Conservation (phyloP, 1,139 yeast genomes). For the Debaryomycetaceae sp. region DNA sequence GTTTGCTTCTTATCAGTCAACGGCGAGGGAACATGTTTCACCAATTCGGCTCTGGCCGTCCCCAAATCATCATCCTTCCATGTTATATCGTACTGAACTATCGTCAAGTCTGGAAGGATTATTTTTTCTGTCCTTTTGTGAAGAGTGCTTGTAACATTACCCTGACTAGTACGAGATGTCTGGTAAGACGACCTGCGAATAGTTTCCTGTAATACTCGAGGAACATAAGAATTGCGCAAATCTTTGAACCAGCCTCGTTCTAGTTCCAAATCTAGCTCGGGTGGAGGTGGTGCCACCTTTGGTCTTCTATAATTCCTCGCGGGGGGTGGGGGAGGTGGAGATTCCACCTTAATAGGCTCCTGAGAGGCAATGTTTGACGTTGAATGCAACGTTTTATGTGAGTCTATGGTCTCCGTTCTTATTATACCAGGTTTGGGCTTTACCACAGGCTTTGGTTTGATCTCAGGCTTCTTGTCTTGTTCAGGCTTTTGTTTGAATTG, state of each 20-base stretch:
- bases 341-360: neutral
- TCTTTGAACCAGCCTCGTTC: conserved; percentile 45
- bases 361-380: conserved; percentile 4
- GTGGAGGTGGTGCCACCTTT: conserved; percentile 22
- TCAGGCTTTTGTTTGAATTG: conserved; percentile 11
- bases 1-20: conserved; percentile 29
- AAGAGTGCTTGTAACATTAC: conserved; percentile 3
- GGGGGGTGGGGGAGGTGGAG: conserved; percentile 39
- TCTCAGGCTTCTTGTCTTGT: conserved; percentile 11
- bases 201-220: conserved; percentile 33
- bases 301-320: conserved; percentile 28
- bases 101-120: conserved; percentile 51
- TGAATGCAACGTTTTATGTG: neutral
- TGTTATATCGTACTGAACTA: conserved; percentile 39
- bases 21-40: conserved; percentile 51
- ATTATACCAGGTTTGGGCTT: conserved; percentile 4
- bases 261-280: conserved; percentile 40
- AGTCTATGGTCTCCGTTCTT: conserved; percentile 3
- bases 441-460: neutral
- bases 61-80: conserved; percentile 37
- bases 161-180: conserved; percentile 13
- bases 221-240: conserved; percentile 23
- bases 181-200: conserved; percentile 31
- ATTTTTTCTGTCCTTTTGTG: conserved; percentile 25
- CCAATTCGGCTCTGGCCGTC: conserved; percentile 24